Evolutionary conservation across 2,329 filamentous ascomycete species (phyloP).

Genomic region (Microsporum canis): DNA sequence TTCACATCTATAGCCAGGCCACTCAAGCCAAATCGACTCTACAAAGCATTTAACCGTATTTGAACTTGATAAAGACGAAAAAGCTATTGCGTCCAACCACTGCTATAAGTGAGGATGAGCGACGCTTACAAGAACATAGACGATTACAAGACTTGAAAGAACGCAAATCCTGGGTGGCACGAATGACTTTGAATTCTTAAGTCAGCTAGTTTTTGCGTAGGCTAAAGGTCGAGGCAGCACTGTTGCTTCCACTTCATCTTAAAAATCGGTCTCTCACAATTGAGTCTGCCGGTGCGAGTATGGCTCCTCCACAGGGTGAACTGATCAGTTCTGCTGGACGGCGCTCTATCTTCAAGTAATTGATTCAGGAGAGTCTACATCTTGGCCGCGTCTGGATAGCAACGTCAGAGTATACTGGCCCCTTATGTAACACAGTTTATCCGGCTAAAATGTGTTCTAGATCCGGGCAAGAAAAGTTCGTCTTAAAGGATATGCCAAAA

Average conservation of each 20-base stretch:
- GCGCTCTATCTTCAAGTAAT: slow-evolving; percentile 22
- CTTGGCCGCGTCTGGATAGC: slow-evolving; percentile 25
- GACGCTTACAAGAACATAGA: neutral
- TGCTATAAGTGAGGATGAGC: neutral
- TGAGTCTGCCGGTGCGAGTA: neutral
- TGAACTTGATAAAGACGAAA: no score
- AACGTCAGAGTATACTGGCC: slow-evolving; percentile 12
- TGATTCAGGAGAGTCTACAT: slow-evolving; percentile 25
- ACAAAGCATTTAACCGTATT: no score
- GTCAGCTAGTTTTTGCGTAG: no score
- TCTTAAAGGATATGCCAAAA: slow-evolving; percentile 20
- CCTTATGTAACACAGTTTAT: neutral
- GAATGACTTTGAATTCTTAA: no score
- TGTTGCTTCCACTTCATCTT: no score
- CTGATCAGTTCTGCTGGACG: slow-evolving; percentile 19
- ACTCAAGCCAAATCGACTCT: no score
- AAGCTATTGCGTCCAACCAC: neutral
- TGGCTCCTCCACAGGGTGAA: slow-evolving; percentile 10
- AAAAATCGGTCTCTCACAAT: neutral
- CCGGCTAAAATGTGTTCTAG: slow-evolving; percentile 9
- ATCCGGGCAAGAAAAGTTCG: slow-evolving; percentile 17
- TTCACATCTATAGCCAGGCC: no score
- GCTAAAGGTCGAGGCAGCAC: no score
- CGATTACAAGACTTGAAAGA: neutral
- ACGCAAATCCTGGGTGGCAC: no score